Conservation (phyloP, 768 basidiomycete genomes). For the Rhizopogon vesiculosus region DNA sequence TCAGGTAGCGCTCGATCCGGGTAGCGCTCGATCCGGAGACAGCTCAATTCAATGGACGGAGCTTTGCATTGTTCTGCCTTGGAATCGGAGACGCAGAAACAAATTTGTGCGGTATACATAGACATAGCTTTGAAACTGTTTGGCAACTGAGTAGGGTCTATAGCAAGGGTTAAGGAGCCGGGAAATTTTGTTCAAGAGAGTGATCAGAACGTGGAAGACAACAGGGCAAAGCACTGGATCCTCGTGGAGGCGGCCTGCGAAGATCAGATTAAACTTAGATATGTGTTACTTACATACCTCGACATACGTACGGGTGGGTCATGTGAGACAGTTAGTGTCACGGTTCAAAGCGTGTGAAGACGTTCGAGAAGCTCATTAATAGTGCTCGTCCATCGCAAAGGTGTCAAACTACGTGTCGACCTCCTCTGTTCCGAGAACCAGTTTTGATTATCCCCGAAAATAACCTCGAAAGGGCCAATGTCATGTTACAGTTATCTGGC, state of each 20-base stretch:
- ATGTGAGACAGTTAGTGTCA: background rate
- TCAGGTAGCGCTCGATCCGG: too few relatives aligned
- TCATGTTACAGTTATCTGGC: background rate
- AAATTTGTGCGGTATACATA: too few relatives aligned
- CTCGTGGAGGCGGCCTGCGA: background rate
- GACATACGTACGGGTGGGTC: background rate
- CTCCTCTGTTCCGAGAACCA: background rate
- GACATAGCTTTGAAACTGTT: background rate
- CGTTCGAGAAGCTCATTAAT: slow-evolving; percentile 1
- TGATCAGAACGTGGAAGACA: too few relatives aligned
- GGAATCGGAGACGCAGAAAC: too few relatives aligned
- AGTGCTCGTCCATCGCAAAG: slow-evolving; percentile 7
- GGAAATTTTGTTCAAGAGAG: background rate
- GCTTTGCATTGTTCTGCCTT: background rate
- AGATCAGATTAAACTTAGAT: slow-evolving; percentile 1
- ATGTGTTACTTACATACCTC: too few relatives aligned
- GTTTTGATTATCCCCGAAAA: too few relatives aligned
- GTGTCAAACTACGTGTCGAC: background rate
- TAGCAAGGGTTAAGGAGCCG: too few relatives aligned
- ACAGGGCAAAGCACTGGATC: too few relatives aligned
- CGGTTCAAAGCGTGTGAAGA: slow-evolving; percentile 3
- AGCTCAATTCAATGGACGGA: background rate
- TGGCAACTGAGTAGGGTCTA: background rate
- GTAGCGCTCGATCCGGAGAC: too few relatives aligned
- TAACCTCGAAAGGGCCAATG: background rate